Percentiles rank a stretch among this genome's conserved stretches.
These are phyloP conservation scores for Tephrocybe sp. DNA, from an alignment of 768 basidiomycete genomes.

Conservation along the genomic window DNA sequence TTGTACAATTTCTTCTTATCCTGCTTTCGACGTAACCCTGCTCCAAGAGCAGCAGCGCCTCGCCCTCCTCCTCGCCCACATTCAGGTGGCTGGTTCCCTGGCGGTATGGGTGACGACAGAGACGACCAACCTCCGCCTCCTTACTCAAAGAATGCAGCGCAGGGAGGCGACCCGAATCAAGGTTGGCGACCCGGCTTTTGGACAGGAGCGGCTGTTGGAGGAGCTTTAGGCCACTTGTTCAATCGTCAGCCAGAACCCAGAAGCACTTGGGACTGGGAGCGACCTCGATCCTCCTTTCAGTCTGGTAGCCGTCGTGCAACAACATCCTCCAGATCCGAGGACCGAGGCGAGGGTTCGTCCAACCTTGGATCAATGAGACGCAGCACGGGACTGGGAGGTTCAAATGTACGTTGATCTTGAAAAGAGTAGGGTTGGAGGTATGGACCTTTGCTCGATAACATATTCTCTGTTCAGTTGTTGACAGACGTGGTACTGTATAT, in stretches of 20 bases:
- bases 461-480: too few species aligned
- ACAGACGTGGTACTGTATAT: too few species aligned
- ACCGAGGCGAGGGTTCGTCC: slow-evolving; percentile 69
- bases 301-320: slow-evolving; percentile 27
- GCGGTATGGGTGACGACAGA: slow-evolving; percentile 35
- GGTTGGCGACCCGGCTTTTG: slow-evolving; percentile 77
- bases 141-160: slow-evolving; percentile 42
- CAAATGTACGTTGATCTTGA: slow-evolving; percentile 55
- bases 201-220: slow-evolving; percentile 78
- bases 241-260: slow-evolving; percentile 32
- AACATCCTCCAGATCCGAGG: slow-evolving; percentile 27
- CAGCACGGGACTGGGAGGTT: slow-evolving; percentile 80
- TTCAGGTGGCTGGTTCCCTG: slow-evolving; percentile 55
- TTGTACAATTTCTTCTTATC: slow-evolving; percentile 58
- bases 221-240: slow-evolving; percentile 57
- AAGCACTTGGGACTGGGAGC: slow-evolving; percentile 58
- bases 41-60: slow-evolving; percentile 27
- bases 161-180: slow-evolving; percentile 17
- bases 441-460: too few species aligned
- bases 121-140: slow-evolving; percentile 55
- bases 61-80: slow-evolving; percentile 28
- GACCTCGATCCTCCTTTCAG: slow-evolving; percentile 22
- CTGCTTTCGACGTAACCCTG: slow-evolving; percentile 37
- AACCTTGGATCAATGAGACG: slow-evolving; percentile 68
- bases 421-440: too few species aligned